These are phyloP conservation scores for Aspergillus melleus DNA, from an alignment of 2,329 filamentous ascomycete genomes.

Conservation along the genomic window DNA sequence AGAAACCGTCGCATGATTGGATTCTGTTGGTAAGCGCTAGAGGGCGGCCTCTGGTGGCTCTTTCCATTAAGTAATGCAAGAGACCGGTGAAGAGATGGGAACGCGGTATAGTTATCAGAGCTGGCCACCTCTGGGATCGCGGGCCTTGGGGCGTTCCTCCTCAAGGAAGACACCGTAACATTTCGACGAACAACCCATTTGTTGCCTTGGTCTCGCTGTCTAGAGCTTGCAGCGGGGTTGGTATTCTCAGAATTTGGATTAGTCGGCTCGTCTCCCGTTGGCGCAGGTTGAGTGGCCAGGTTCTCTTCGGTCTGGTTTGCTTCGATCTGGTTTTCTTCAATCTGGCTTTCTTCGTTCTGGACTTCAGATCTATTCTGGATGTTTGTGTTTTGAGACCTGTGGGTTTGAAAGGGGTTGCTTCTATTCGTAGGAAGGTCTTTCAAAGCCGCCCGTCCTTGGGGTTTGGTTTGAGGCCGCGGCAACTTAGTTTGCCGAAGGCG, in stretches of 20 bases:
- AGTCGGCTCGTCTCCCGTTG: not conserved
- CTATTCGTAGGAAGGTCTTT: conserved; percentile 20
- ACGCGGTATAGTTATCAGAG: conserved; percentile 12
- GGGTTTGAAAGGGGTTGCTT: conserved; percentile 7
- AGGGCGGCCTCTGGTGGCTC: conserved; percentile 23
- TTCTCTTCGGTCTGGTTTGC: conserved; percentile 2
- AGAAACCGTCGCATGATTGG: conserved; percentile 41
- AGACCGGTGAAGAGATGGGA: conserved; percentile 31
- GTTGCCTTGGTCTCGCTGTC: conserved; percentile 22
- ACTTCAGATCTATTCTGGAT: not conserved
- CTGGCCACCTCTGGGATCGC: conserved; percentile 33
- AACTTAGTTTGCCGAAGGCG: conserved; percentile 33
- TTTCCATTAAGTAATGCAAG: conserved; percentile 34
- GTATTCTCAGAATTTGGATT: conserved; percentile 2
- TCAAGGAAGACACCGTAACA: conserved; percentile 37
- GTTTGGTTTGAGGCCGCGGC: conserved; percentile 16
- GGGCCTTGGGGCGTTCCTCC: conserved; percentile 34
- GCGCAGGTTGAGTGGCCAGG: not conserved
- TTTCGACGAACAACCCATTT: conserved; percentile 38
- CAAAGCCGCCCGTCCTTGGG: conserved; percentile 25
- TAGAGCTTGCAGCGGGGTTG: not conserved
- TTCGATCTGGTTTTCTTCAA: conserved; percentile 1
- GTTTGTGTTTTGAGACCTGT: conserved; percentile 1
- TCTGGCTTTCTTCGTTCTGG: not conserved
- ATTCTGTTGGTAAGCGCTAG: conserved; percentile 21